phyloP scores from a whole-genome alignment of 2,329 filamentous ascomycete genomes.

The Pestalotiopsis sp. region DNA sequence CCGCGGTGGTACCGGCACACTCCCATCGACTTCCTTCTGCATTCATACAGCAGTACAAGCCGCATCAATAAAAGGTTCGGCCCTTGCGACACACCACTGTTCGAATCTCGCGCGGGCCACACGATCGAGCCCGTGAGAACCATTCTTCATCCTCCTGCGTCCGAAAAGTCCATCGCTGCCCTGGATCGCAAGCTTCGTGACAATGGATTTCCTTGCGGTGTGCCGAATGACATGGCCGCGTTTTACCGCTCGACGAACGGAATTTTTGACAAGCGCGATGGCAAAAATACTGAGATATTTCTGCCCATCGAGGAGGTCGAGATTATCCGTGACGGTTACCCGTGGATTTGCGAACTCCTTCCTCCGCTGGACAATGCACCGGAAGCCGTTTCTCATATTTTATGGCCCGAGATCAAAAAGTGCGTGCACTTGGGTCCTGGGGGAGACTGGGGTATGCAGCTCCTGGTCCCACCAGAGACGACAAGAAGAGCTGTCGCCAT shows the following conservation, averaged over 20 bases:
- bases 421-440: not conserved
- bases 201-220: not conserved
- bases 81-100: not conserved
- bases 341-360: not conserved
- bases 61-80: not conserved
- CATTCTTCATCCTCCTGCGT: not conserved
- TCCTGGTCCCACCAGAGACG: not conserved
- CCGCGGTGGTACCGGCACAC: not conserved
- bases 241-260: not conserved
- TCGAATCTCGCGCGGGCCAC: not conserved
- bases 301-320: not conserved
- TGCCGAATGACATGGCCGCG: not conserved
- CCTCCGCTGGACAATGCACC: not conserved
- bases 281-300: not conserved
- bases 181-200: not conserved
- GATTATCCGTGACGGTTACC: not conserved
- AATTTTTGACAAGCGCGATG: not conserved
- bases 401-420: not conserved
- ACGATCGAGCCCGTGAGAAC: not conserved
- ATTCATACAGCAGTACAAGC: not conserved
- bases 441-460: not conserved
- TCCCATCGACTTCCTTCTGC: not conserved
- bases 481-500: not conserved
- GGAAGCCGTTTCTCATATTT: not conserved
- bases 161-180: not conserved